A percentile compares a stretch with the other conserved stretches of the same genome.
These are phyloP conservation scores for Ophioceras dolichostomum DNA, from an alignment of 2,329 filamentous ascomycete genomes.

Conservation along the genomic window DNA sequence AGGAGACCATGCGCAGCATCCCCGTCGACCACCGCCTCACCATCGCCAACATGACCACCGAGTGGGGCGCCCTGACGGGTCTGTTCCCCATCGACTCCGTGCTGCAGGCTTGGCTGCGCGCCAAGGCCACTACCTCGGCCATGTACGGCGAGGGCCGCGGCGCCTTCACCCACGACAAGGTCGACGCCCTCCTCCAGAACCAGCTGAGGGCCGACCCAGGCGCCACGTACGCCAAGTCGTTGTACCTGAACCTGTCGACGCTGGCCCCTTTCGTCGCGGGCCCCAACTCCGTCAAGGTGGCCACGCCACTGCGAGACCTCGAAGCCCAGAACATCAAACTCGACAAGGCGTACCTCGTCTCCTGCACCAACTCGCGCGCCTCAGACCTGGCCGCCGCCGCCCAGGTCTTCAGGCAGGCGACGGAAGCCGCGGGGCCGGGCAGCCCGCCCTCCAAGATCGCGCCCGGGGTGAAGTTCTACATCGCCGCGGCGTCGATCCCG, in stretches of 20 bases:
- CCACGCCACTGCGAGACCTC: constrained; percentile 64
- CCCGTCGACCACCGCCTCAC: constrained; percentile 58
- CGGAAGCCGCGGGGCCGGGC: no score
- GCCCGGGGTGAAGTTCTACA: constrained; percentile 70
- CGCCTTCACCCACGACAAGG: constrained; percentile 53
- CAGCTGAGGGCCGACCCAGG: constrained; percentile 59
- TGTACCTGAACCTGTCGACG: constrained; percentile 73
- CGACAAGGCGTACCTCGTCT: constrained; percentile 77
- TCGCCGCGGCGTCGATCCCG: constrained; percentile 69
- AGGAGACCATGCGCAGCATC: constrained; percentile 59
- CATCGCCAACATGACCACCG: constrained; percentile 65
- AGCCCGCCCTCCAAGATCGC: constrained; percentile 59
- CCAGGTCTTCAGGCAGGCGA: constrained; percentile 71
- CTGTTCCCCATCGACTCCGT: constrained; percentile 66
- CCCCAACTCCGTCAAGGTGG: constrained; percentile 83
- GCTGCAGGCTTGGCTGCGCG: constrained; percentile 61
- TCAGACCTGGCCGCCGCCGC: constrained; percentile 77
- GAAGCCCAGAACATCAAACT: constrained; percentile 63
- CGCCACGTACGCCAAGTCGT: constrained; percentile 70
- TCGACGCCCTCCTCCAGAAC: constrained; percentile 62
- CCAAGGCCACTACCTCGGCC: constrained; percentile 61
- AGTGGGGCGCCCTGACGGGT: constrained; percentile 61
- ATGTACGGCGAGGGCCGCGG: constrained; percentile 35
- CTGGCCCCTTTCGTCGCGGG: constrained; percentile 76
- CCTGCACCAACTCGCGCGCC: constrained; percentile 76